Evolutionary conservation across 2,329 filamentous ascomycete species (phyloP), one percentile per base, ranked within the genome.

Genomic region (Xenoacremonium recifei): DNA sequence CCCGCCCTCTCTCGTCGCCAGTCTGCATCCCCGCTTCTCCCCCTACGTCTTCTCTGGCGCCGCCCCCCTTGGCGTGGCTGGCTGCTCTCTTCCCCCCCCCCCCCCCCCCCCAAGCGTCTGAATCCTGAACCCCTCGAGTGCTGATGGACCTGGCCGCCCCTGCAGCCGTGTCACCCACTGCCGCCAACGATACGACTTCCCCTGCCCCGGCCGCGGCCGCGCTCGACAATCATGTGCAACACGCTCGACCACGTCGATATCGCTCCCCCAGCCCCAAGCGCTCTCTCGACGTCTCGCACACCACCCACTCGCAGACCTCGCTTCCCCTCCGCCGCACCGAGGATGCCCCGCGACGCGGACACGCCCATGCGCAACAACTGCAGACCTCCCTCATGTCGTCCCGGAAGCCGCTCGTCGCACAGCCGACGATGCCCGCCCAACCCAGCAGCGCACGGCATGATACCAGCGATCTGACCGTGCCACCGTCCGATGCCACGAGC

Each of bases 1-100:
- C n/a, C n/a, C 75, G 75, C 57, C 80, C 78, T 50, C 69, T 77
- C 49, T 83, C 81, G 53, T 82, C 80, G 64, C 76, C 79, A 56
- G 78, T 79, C 66, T 74, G 74, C 67, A 70, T 74, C 53, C 71
- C 74, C 58, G 70, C 76, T 53, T 75, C 77, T 65, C 69, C 75
- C 59, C 73, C 80, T 84, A 82, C 63, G 81, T 84, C 53, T 35
- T 46, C 36, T 37, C 44, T 45, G 32, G n/a, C 45, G 47, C 38
- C 49, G 45, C 43, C 44, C 42, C 49, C 16, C 21, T 37, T 40
- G 36, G 27, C 36, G 41, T 37, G 35, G 37, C 29, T 29, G 21
- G 40, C 32, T n/a, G n/a, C n/a, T n/a, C n/a, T n/a, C n/a, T n/a
- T n/a, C n/a, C 20, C n/a, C 30, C 12, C 19, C 37, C 37, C 27